Percentiles rank a stretch among this genome's conserved stretches.
Evolutionary conservation across 2,329 filamentous ascomycete species (phyloP).

Genomic region (Alternaria sp.): DNA sequence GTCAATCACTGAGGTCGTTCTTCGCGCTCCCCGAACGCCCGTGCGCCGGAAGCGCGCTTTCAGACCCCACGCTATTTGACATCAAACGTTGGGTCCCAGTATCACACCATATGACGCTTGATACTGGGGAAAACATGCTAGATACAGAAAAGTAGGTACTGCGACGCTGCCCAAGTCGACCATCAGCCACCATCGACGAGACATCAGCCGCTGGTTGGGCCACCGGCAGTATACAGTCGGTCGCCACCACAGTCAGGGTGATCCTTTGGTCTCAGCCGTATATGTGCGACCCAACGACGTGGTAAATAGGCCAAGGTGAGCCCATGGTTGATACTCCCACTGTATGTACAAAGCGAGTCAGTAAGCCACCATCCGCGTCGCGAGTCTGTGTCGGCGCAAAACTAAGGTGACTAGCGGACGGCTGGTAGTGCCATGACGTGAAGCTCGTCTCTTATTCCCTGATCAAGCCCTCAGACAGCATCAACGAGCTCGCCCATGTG

Average conservation of each 20-base stretch:
- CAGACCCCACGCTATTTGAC: not conserved
- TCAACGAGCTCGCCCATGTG: not conserved
- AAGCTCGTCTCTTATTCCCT: not conserved
- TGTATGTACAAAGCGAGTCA: not conserved
- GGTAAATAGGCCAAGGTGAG: conserved; percentile 4
- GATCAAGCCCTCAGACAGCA: not conserved
- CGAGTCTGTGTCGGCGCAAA: not conserved
- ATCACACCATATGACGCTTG: not conserved
- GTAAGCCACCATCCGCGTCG: not conserved
- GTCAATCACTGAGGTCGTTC: not conserved
- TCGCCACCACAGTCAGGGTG: conserved; percentile 9
- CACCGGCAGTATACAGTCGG: conserved; percentile 8
- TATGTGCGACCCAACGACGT: conserved; percentile 4
- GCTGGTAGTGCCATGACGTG: not conserved
- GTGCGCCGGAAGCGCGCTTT: conserved; percentile 2
- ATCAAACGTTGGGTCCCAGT: not conserved
- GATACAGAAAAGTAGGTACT: not conserved
- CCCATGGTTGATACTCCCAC: not conserved
- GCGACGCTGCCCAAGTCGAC: not conserved
- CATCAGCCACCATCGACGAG: not conserved
- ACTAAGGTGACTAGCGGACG: not conserved
- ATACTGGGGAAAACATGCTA: not conserved
- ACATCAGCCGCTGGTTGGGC: not conserved
- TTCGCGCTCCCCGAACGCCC: not conserved
- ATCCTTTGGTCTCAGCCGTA: conserved; percentile 8